phyloP scores from a whole-genome alignment of 2,329 filamentous ascomycete species.

The Apiospora kogelbergensis region DNA sequence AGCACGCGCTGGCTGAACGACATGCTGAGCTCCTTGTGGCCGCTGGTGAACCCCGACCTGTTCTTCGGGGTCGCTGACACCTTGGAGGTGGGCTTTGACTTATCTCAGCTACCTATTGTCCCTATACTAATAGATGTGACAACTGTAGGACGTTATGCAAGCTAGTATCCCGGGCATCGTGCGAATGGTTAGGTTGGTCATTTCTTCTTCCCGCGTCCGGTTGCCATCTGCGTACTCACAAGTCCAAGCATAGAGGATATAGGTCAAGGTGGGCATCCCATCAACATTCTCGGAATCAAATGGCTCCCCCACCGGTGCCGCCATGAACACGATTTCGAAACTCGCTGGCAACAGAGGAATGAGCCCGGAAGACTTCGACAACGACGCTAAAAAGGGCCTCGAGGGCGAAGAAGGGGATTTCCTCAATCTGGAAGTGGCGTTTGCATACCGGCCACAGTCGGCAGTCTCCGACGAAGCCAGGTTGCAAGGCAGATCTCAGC shows the following conservation, averaged over 20 bases:
- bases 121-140: background rate
- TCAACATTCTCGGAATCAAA: constrained; percentile 10
- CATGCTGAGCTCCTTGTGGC: background rate
- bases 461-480: background rate
- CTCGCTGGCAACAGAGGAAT: background rate
- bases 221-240: background rate
- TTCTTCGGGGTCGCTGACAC: constrained; percentile 3
- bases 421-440: constrained; percentile 6
- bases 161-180: constrained; percentile 7
- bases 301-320: constrained; percentile 8
- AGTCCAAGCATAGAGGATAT: constrained; percentile 6
- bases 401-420: constrained; percentile 6
- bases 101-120: background rate
- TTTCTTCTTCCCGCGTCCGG: too few relatives aligned
- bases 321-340: background rate
- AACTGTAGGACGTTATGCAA: constrained; percentile 4
- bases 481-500: background rate
- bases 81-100: background rate
- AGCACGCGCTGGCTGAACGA: constrained; percentile 9
- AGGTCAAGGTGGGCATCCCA: constrained; percentile 4
- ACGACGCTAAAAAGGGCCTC: background rate
- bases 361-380: background rate
- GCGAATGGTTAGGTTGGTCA: constrained; percentile 5
- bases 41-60: constrained; percentile 5
- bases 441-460: background rate